Evolutionary conservation across 306 rosid species (phyloP).

Genomic region (Phaseolus lunatus): DNA sequence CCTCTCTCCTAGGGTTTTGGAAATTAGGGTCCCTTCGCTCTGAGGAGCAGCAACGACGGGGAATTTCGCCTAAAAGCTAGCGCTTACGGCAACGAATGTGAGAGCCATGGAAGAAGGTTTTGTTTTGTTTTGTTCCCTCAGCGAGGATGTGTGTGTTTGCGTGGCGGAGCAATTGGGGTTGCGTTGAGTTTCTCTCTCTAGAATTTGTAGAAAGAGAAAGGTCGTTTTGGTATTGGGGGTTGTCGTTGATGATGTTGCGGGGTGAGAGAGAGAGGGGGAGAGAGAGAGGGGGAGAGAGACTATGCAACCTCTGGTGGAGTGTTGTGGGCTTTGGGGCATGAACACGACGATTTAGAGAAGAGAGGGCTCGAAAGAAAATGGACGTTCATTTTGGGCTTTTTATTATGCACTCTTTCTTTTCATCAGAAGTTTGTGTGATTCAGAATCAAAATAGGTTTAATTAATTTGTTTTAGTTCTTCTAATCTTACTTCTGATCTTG

Average conservation of each 20-base stretch:
- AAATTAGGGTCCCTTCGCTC: conserved; percentile 42
- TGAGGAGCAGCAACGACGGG: conserved; percentile 25
- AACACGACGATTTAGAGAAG: conserved; percentile 72
- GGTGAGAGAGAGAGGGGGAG: conserved; percentile 41
- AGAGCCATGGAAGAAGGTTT: conserved; percentile 61
- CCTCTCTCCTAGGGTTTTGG: conserved; percentile 93
- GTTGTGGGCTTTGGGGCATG: conserved; percentile 88
- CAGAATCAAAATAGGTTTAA: conserved; percentile 10
- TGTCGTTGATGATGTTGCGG: conserved; percentile 47
- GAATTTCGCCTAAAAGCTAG: conserved; percentile 65
- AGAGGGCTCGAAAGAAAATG: conserved; percentile 69
- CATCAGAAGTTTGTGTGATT: neutral
- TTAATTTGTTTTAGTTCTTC: neutral
- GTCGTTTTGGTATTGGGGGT: conserved; percentile 42
- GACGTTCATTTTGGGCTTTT: conserved; percentile 82
- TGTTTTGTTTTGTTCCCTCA: neutral
- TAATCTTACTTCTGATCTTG: neutral
- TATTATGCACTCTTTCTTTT: conserved; percentile 27
- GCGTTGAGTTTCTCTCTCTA: conserved; percentile 38
- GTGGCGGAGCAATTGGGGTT: conserved; percentile 51
- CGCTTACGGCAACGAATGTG: neutral
- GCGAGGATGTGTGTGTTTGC: conserved; percentile 37
- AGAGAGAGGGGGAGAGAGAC: conserved; percentile 50
- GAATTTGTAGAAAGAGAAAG: conserved; percentile 40
- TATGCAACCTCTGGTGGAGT: conserved; percentile 87